Conservation (phyloP, 805 yeast species). For the Teunomyces aglyptinius region DNA sequence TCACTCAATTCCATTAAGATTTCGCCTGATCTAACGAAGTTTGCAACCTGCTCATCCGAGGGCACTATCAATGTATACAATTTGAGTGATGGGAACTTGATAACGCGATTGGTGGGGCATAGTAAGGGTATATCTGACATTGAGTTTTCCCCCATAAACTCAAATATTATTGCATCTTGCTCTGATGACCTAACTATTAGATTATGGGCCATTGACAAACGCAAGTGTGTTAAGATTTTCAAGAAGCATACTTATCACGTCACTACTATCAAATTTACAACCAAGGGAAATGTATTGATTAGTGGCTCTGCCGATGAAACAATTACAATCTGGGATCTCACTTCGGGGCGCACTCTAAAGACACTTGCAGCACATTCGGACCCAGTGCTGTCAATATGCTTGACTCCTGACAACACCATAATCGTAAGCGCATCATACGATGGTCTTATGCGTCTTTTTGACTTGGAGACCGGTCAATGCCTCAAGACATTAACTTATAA, state of each 20-base stretch:
- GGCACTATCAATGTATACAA: constrained; percentile 27
- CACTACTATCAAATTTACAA: constrained; percentile 64
- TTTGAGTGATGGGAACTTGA: constrained; percentile 24
- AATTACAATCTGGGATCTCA: constrained; percentile 84
- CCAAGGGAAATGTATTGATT: constrained; percentile 73
- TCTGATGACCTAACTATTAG: constrained; percentile 83
- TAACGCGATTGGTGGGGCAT: constrained; percentile 53
- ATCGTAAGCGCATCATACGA: constrained; percentile 87
- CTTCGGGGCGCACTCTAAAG: constrained; percentile 64
- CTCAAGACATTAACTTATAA: constrained; percentile 84
- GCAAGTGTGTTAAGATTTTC: constrained; percentile 50
- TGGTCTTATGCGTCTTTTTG: constrained; percentile 88
- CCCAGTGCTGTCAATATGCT: constrained; percentile 74
- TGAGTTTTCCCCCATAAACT: constrained; percentile 70
- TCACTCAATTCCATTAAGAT: constrained; percentile 49
- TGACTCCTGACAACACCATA: constrained; percentile 77
- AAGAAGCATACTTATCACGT: constrained; percentile 86
- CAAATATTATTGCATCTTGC: constrained; percentile 71
- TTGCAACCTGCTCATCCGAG: constrained; percentile 52
- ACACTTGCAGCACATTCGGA: constrained; percentile 92
- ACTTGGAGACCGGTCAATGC: constrained; percentile 86
- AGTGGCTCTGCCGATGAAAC: constrained; percentile 91
- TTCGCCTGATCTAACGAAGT: constrained; percentile 55
- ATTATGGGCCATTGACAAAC: constrained; percentile 61
- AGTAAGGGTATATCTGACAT: constrained; percentile 70